Percentiles rank a stretch among this genome's conserved stretches.
These are phyloP conservation scores for Colletotrichum tofieldiae DNA, from an alignment of 2,329 filamentous ascomycete species.

Conservation along the genomic window DNA sequence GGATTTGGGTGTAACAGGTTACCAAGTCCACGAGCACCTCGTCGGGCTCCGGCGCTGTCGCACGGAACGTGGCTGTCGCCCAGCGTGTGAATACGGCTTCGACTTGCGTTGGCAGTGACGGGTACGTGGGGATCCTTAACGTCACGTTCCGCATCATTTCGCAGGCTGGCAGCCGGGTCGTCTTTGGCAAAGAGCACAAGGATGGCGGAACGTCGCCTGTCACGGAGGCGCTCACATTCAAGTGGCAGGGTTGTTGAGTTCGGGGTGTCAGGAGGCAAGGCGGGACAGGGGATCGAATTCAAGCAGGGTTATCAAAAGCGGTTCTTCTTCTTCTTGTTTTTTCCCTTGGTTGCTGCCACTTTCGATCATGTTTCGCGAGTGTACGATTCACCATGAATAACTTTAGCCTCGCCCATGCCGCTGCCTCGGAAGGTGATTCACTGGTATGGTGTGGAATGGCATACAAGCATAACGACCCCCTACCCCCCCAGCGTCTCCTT, in stretches of 20 bases:
- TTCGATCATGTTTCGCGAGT: neutral
- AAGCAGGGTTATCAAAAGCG: neutral
- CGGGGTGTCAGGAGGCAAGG: neutral
- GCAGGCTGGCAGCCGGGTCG: conserved; percentile 19
- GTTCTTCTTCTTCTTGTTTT: too few relatives aligned
- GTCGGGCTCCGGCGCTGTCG: conserved; percentile 14
- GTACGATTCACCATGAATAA: neutral
- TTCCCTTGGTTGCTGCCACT: too few relatives aligned
- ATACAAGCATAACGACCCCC: neutral
- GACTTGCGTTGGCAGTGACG: conserved; percentile 34
- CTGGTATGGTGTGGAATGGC: neutral
- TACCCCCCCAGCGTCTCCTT: neutral
- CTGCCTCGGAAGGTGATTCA: neutral
- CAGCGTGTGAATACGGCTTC: conserved; percentile 36
- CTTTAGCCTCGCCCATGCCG: too few relatives aligned
- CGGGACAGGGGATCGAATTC: neutral
- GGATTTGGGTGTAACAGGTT: neutral
- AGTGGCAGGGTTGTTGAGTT: conserved; percentile 33
- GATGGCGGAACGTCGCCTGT: conserved; percentile 27
- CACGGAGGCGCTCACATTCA: conserved; percentile 35
- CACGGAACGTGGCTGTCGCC: conserved; percentile 35
- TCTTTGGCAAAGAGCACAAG: conserved; percentile 36
- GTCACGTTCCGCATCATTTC: conserved; percentile 43
- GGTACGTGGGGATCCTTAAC: conserved; percentile 43
- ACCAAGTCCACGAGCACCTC: conserved; percentile 33